A percentile compares a stretch with the other conserved stretches of the same genome.
phyloP scores from a whole-genome alignment of 2,329 filamentous ascomycete species.

The Fusarium transvaalense region DNA sequence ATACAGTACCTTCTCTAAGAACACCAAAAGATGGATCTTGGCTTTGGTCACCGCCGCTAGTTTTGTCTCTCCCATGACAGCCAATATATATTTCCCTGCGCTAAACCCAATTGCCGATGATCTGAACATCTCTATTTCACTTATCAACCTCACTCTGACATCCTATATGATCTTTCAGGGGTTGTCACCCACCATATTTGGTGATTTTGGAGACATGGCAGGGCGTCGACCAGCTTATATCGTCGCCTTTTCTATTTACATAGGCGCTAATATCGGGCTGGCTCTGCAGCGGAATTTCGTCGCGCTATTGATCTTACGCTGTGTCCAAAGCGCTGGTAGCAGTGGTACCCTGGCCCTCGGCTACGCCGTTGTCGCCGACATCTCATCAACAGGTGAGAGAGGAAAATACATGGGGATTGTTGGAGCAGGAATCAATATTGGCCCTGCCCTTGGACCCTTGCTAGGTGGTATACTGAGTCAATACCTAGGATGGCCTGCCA shows the following conservation, averaged over 20 bases:
- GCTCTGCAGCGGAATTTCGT: conserved; percentile 69
- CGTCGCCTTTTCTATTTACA: conserved; percentile 67
- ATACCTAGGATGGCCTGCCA: conserved; percentile 74
- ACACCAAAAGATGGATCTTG: conserved; percentile 65
- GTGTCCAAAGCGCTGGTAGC: conserved; percentile 73
- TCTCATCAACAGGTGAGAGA: conserved; percentile 75
- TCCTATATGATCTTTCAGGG: conserved; percentile 75
- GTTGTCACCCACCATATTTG: conserved; percentile 70
- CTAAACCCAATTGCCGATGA: conserved; percentile 57
- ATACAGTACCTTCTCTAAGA: conserved; percentile 50
- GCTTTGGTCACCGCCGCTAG: conserved; percentile 65
- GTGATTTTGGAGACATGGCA: conserved; percentile 70
- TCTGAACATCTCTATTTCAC: conserved; percentile 54
- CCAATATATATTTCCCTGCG: conserved; percentile 67
- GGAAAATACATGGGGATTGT: conserved; percentile 79
- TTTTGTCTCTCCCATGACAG: conserved; percentile 69
- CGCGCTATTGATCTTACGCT: conserved; percentile 70
- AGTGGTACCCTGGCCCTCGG: conserved; percentile 78
- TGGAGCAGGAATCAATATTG: conserved; percentile 69
- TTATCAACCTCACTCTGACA: conserved; percentile 66
- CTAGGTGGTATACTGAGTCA: conserved; percentile 74
- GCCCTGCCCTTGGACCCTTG: conserved; percentile 68
- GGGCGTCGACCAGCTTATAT: conserved; percentile 73
- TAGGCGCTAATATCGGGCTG: conserved; percentile 70
- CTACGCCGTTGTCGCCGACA: conserved; percentile 78